Percentiles rank a stretch among this genome's conserved stretches.
Evolutionary conservation across 176 grass and related monocot genomes (phyloP).

Genomic region (Zoysia japonica): DNA sequence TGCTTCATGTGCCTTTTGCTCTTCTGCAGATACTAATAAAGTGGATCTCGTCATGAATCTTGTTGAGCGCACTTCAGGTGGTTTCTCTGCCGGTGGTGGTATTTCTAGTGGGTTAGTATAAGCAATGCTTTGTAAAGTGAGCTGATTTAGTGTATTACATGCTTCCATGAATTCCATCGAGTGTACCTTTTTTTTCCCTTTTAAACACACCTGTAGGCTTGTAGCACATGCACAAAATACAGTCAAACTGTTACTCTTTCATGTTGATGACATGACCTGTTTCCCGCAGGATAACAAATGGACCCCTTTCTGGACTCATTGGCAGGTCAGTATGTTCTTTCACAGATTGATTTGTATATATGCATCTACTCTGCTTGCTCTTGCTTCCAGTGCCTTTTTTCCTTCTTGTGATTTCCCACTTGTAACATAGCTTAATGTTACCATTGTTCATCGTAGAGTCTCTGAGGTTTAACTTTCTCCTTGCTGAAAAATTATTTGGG

Average conservation of each 20-base stretch:
- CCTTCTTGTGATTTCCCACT: slow-evolving; percentile 2
- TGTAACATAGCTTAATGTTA: background rate
- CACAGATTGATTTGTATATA: slow-evolving; percentile 23
- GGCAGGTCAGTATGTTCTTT: slow-evolving; percentile 67
- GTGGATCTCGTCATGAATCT: slow-evolving; percentile 99
- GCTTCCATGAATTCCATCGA: slow-evolving; percentile 15
- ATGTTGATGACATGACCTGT: background rate
- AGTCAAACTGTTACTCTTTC: slow-evolving; percentile 1
- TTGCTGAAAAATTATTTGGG: background rate
- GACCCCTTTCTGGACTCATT: slow-evolving; percentile 96
- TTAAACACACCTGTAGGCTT: background rate
- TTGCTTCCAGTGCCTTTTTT: background rate
- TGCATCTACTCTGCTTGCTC: background rate
- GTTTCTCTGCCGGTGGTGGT: slow-evolving; percentile 98
- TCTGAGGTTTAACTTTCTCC: background rate
- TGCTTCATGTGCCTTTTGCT: slow-evolving; percentile 31
- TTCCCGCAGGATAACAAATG: slow-evolving; percentile 88
- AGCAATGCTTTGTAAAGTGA: slow-evolving; percentile 8
- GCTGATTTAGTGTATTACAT: slow-evolving; percentile 9
- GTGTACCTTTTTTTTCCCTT: background rate
- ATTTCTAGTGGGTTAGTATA: slow-evolving; percentile 93
- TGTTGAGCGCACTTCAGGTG: slow-evolving; percentile 92
- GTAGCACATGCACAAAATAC: slow-evolving; percentile 15
- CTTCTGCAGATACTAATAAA: slow-evolving; percentile 81
- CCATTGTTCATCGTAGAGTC: slow-evolving; percentile 9